These are phyloP conservation scores for Aspergillus kassunensis DNA, from an alignment of 495 filamentous ascomycete genomes.

Conservation along the genomic window DNA sequence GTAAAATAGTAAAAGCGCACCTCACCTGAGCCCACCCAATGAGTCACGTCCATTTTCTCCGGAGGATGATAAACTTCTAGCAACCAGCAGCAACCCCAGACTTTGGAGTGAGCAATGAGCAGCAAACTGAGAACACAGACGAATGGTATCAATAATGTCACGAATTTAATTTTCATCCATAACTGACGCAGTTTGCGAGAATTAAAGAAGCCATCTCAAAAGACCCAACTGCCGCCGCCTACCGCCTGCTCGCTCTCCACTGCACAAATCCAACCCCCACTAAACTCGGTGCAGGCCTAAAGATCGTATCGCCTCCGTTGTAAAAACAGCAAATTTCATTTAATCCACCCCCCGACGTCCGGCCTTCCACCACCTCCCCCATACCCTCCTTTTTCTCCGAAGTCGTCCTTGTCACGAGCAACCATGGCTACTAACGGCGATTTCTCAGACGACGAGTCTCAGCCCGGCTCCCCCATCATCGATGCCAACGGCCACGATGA, in stretches of 20 bases:
- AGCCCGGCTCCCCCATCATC: constrained; percentile 56
- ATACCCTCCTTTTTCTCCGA: constrained; percentile 9
- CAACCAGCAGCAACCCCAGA: background rate
- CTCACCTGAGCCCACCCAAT: no score
- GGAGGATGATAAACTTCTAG: no score
- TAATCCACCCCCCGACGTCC: constrained; percentile 9
- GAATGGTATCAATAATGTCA: no score
- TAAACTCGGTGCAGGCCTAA: constrained; percentile 19
- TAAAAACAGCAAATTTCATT: constrained; percentile 41
- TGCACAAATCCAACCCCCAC: constrained; percentile 39
- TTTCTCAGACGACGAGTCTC: constrained; percentile 57
- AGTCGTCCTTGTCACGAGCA: constrained; percentile 23
- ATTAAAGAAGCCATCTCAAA: no score
- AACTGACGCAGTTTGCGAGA: no score
- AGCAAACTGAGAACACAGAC: background rate
- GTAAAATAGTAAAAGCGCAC: background rate
- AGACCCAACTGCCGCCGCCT: constrained; percentile 17
- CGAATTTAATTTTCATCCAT: no score
- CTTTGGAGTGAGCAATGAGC: background rate
- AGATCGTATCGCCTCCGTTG: constrained; percentile 38
- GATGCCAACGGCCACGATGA: constrained; percentile 52
- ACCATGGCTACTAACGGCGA: constrained; percentile 64
- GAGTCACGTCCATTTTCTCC: no score
- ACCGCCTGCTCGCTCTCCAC: constrained; percentile 45
- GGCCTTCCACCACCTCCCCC: constrained; percentile 12